A percentile compares a stretch with the other conserved stretches of the same genome.
phyloP scores from a whole-genome alignment of 2,329 filamentous ascomycete species.

The Ophiostoma piceae region DNA sequence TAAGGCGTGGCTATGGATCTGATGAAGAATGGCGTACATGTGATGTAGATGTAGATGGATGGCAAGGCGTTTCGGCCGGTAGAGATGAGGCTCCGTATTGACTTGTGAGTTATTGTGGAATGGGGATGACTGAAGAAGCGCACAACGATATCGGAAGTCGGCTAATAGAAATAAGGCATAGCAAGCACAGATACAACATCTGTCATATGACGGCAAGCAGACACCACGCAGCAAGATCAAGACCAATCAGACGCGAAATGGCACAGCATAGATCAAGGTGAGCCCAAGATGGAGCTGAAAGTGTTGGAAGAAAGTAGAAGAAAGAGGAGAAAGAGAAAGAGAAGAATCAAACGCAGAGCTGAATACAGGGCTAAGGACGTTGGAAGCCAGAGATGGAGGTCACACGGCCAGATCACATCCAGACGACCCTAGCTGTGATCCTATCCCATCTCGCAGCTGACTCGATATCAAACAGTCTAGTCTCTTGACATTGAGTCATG shows the following conservation, averaged over 20 bases:
- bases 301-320: too few relatives aligned
- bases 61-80: neutral
- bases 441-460: neutral
- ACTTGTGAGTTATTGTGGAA: too few relatives aligned
- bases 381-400: neutral
- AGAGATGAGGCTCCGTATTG: neutral
- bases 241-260: too few relatives aligned
- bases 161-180: too few relatives aligned
- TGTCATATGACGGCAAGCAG: too few relatives aligned
- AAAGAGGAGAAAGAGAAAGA: too few relatives aligned
- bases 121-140: too few relatives aligned
- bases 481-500: neutral
- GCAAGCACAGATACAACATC: too few relatives aligned
- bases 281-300: too few relatives aligned
- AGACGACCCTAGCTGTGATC: neutral
- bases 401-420: neutral
- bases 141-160: too few relatives aligned
- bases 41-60: neutral
- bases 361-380: neutral
- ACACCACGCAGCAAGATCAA: too few relatives aligned
- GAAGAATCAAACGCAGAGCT: neutral
- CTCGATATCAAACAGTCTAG: neutral
- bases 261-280: too few relatives aligned
- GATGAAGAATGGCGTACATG: slow-evolving; percentile 5
- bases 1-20: neutral